These are phyloP conservation scores for Osmanthus fragrans DNA, from an alignment of 257 asterid genomes.

Conservation along the genomic window DNA sequence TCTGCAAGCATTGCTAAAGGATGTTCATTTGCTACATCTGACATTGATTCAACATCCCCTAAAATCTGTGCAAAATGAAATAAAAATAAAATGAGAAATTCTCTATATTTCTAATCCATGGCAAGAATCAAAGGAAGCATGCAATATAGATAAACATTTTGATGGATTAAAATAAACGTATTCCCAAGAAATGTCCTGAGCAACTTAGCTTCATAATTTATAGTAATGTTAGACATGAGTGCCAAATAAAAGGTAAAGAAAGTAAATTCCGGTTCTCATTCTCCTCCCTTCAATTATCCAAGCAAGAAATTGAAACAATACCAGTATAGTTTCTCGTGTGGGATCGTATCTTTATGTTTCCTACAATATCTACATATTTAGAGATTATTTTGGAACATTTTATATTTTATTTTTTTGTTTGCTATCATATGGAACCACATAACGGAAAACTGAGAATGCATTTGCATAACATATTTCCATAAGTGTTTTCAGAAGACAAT, in stretches of 20 bases:
- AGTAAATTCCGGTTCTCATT: background rate
- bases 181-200: background rate
- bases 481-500: background rate
- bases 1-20: constrained; percentile 89
- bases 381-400: background rate
- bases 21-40: constrained; percentile 75
- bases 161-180: background rate
- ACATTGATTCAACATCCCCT: constrained; percentile 78
- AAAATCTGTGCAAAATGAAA: constrained; percentile 53
- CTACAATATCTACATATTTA: background rate
- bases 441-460: background rate
- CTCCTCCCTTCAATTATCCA: background rate
- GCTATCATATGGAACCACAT: background rate
- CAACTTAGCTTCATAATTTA: background rate
- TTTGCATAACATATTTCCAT: background rate
- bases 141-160: background rate
- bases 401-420: background rate
- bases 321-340: background rate
- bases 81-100: constrained; percentile 27
- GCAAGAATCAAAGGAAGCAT: background rate
- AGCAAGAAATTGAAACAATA: background rate
- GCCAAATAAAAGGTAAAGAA: background rate
- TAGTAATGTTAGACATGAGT: background rate
- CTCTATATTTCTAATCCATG: constrained; percentile 11
- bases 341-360: background rate